Evolutionary conservation across 768 basidiomycete species (phyloP), one percentile per base, ranked within the genome.

Genomic region (Termitomyces sp.): DNA sequence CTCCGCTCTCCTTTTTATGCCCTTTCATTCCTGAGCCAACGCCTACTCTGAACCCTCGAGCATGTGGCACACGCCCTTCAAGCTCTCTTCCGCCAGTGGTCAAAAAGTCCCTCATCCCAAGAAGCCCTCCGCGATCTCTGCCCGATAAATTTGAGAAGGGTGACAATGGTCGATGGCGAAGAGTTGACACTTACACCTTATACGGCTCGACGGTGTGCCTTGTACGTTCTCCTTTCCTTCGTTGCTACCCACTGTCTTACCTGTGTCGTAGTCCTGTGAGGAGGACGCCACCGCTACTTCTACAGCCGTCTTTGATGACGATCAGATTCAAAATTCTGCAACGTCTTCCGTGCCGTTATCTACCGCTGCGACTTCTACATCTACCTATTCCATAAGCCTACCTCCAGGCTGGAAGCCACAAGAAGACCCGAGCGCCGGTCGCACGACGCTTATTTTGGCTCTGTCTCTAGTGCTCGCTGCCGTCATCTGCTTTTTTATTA

Each of bases 191-290:
- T 27, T 90, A 86, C 73, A 81, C 84, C 13, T 71, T 89, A 39
- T 89, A 86, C 63, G 89, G 89, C n/a, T 85, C 84, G n/a, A 82
- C 85, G 14, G 75, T 86, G 39, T 82, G 86, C 66, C 59, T 73
- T n/a, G 83, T 83, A 64, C 74, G 84, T 75, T 55, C 20, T 33
- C 44, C 44, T 42, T 60, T 26, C 49, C 36, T 37, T 10, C 22
- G 2, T 24, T 30, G 16, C 20, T 53, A 40, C 14, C 13, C 32
- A 22, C 18, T 48, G 40, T 52, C 40, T 46, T 46, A 47, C 30
- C 14, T 44, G 12, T 55, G 26, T 58, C 44, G 10, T 46, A 71
- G 68, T 58, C 45, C 50, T 74, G 68, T 64, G 62, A 56, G 59
- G 65, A 64, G 7, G 43, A 47, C 33, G 30, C 45, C 51, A 59